Percentiles rank a stretch among this genome's conserved stretches.
These are phyloP conservation scores for Rhizoctonia solani DNA, from an alignment of 1,284 basidiomycete species.

Conservation along the genomic window DNA sequence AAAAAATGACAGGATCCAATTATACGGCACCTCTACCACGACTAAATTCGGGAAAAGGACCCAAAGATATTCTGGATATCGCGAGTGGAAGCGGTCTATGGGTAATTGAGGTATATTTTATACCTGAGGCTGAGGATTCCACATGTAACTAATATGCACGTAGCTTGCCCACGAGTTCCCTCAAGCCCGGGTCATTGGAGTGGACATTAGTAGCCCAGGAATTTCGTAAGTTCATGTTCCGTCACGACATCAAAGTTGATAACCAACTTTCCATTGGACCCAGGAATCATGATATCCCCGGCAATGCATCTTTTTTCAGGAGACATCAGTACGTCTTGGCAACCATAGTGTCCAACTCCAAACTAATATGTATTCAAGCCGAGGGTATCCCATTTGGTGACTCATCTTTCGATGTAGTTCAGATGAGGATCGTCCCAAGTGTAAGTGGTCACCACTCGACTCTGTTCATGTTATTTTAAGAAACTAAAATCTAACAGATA, in stretches of 20 bases:
- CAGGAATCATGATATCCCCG: neutral
- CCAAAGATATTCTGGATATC: slow-evolving; percentile 7
- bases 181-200: neutral
- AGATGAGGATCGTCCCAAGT: slow-evolving; percentile 28
- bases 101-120: slow-evolving; percentile 22
- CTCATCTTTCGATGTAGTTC: slow-evolving; percentile 9
- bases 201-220: slow-evolving; percentile 19
- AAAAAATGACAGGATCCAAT: slow-evolving; percentile 25
- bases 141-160: too few species aligned
- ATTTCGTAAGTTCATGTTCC: neutral
- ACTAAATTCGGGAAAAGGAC: slow-evolving; percentile 10
- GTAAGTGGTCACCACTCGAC: neutral
- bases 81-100: slow-evolving; percentile 20
- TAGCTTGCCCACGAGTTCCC: slow-evolving; percentile 24
- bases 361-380: neutral
- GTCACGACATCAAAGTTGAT: neutral
- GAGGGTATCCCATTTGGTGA: slow-evolving; percentile 2
- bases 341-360: neutral
- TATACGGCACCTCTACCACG: slow-evolving; percentile 6
- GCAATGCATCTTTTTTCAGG: slow-evolving; percentile 6
- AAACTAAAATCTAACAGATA: neutral
- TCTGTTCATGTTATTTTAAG: neutral
- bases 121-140: too few species aligned
- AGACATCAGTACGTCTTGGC: slow-evolving; percentile 12
- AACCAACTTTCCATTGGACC: too few species aligned